Base-by-base conservation (phyloP, 1,284 basidiomycete genomes). In the Bjerkandera adusta region DNA sequence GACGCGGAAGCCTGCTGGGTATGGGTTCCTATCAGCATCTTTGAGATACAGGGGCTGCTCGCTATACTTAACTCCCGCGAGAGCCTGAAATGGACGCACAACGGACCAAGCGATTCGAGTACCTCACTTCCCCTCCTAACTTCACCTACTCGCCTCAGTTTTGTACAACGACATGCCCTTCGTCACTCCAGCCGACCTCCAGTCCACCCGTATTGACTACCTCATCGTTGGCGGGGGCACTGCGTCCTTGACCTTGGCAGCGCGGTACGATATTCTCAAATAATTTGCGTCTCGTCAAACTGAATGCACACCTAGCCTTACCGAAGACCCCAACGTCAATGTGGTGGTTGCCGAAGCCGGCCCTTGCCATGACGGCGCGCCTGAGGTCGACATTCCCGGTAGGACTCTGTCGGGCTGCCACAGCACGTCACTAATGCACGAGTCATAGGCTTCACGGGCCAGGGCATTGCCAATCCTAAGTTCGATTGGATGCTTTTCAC, bases 271-370 rank as follows among this genome's bases (percentile, higher is more conserved):
- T 15, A 15, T 22, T 13, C 21, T 24, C 24, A 11, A 3, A 35
- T 18, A 13, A 18, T 10, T 16, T 34, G 8, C 15, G 8, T 8
- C 13, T 18, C 13, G 20, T 32, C 8, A 12, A 15, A 33, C 37
- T 43, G 16, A 42, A 29, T 5, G 12, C 20, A 10, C 8, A 20
- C 11, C 16, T 33, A 62, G 73, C 2, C 57, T 76, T 16, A 47
- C 40, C 20, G 49, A 51, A 25, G 45, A 47, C 18, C 20, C 41
- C 10, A 36, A 34, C 21, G 58, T 55, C 30, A 63, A 61, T 5
- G 64, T 70, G 16, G 65, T 68, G 18, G 60, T 69, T 16, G 56
- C 69, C 37, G 68, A 70, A 44, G 68, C 66, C 6, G 68, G 68
- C 24, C 37, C 27, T 7, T 16, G 35, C 25, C 30, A 34, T 32